Percentiles rank a stretch among this genome's conserved stretches.
phyloP scores from a whole-genome alignment of 73 alveolate genomes.

The Symbiodinium natans region DNA sequence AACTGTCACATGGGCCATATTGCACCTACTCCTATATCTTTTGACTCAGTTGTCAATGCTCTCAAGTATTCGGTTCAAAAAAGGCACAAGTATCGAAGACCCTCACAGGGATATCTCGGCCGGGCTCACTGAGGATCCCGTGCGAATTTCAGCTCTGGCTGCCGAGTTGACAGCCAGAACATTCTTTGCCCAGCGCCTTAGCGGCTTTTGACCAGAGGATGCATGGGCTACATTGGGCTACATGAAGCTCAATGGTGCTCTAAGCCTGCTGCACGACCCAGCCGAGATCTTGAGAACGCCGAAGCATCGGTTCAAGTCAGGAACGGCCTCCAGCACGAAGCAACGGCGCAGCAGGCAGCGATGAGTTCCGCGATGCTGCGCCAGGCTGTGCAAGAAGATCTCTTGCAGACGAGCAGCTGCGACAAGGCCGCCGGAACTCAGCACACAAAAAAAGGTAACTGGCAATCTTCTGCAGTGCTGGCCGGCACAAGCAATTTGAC shows the following conservation, averaged over 20 bases:
- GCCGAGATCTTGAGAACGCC: background rate
- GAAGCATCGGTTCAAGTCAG: background rate
- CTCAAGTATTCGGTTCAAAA: background rate
- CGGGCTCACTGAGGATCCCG: background rate
- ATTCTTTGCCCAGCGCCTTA: background rate
- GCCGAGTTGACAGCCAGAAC: background rate
- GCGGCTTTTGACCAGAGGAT: too few relatives aligned
- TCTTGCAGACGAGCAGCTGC: background rate
- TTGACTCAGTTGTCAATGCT: too few relatives aligned
- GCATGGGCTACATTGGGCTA: too few relatives aligned
- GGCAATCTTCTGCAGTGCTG: background rate
- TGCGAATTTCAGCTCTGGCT: background rate
- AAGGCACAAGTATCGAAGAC: background rate
- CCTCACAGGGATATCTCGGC: background rate
- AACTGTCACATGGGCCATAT: too few relatives aligned
- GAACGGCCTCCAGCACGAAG: background rate
- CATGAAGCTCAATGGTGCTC: too few relatives aligned
- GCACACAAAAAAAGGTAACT: background rate
- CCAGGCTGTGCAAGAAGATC: too few relatives aligned
- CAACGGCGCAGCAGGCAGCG: background rate
- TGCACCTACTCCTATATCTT: too few relatives aligned
- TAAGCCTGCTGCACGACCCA: background rate
- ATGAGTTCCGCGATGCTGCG: background rate
- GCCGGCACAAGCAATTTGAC: background rate
- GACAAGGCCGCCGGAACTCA: constrained; percentile 1